Percentiles rank a stretch among this genome's conserved stretches.
Conservation (phyloP, 1,284 basidiomycete species). For the Tilletia indica region DNA sequence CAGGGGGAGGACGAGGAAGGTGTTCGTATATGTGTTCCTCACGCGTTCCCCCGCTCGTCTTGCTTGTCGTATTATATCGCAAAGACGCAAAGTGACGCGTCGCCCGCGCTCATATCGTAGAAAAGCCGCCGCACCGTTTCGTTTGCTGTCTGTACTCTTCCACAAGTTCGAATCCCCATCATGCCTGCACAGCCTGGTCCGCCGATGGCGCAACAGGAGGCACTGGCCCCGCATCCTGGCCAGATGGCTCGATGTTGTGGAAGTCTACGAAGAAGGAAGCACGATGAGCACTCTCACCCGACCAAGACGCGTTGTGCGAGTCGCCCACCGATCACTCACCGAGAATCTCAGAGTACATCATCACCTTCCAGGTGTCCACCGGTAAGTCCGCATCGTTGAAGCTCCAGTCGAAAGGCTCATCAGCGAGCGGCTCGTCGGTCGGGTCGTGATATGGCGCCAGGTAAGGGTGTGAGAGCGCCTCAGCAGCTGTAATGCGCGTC, state of each 20-base stretch:
- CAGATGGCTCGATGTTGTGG: conserved; percentile 55
- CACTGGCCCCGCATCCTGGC: conserved; percentile 33
- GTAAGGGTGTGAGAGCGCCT: conserved; percentile 89
- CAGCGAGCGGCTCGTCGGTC: conserved; percentile 91
- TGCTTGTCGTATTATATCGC: too few species aligned
- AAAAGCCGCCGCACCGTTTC: too few species aligned
- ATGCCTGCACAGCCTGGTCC: conserved; percentile 7
- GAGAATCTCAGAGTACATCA: conserved; percentile 61
- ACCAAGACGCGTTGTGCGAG: neutral
- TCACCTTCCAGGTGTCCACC: conserved; percentile 97
- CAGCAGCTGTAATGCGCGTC: conserved; percentile 89
- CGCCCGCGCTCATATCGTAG: too few species aligned
- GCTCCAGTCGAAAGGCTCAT: conserved; percentile 96
- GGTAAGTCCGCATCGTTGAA: conserved; percentile 99
- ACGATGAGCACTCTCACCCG: neutral
- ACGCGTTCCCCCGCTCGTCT: too few species aligned
- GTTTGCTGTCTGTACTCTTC: too few species aligned
- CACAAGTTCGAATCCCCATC: neutral
- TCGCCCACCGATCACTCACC: conserved; percentile 17
- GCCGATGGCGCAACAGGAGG: neutral
- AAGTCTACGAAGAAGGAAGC: conserved; percentile 35
- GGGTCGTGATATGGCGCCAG: conserved; percentile 98
- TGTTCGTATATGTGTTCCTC: too few species aligned
- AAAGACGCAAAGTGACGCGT: too few species aligned
- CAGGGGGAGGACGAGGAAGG: too few species aligned